Evolutionary conservation across 352 stramenopile species (phyloP), one percentile per base, ranked within the genome.

Genomic region (Phytopythium litorale): DNA sequence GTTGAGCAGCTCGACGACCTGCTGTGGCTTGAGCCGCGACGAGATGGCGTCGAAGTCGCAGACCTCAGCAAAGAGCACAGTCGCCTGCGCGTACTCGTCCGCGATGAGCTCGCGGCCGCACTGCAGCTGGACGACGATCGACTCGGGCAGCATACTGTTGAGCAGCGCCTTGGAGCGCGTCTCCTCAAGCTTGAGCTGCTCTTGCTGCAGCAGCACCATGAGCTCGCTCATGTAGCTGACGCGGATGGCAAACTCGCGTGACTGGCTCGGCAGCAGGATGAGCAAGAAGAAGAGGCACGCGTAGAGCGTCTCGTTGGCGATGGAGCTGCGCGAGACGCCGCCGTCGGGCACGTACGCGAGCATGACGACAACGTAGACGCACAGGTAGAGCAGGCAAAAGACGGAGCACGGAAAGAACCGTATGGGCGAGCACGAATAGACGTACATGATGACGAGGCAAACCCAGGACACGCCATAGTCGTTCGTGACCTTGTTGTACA

Each of bases 1-100:
- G 60, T 97, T 94, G 57, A 96, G 79, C 55, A 96, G 67, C 58
- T 94, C 87, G 15, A 97, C 84, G 28, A 97, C 84, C 60, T 96
- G 80, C 58, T 94, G 82, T 1, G 86, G 79, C 56, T 89, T 76
- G 28, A 96, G 70, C 35, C 88, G 82, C 43, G 71, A 86, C 12
- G 81, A 94, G 56, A 91, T 92, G n/a, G 77, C 78, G 60, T 91
- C 84, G 64, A 97, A 97, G 58, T 96, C 79, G 58, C 83, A 91
- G 3, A 95, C 80, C 54, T 93, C 83, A 11, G 79, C 81, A 40
- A 95, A 95, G 0, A 95, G 63, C 25, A 95, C 79, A 0, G 87
- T 96, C 19, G 81, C 79, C 45, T 85, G 57, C 4, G 77, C 64
- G 62, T 94, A 94, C 63, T 81, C 86, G 49, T 96, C 85, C 9